Evolutionary conservation across 179 eudicot species (phyloP).

Genomic region (Pouteria campechiana): DNA sequence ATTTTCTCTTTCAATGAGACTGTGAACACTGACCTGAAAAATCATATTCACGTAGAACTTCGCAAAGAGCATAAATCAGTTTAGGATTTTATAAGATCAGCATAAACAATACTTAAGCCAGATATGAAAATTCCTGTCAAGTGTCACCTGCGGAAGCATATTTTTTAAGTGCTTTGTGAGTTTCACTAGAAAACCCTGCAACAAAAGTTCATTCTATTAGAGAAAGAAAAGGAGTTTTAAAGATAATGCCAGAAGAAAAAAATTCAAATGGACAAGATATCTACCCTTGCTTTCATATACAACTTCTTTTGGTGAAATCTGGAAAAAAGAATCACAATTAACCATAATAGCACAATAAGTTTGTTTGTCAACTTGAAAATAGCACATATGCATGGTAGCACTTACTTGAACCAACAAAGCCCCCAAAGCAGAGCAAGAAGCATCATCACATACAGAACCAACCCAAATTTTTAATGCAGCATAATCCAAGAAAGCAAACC

Average conservation of each 20-base stretch:
- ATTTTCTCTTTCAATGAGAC: no score
- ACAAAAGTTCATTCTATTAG: neutral
- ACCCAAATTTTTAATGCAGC: slow-evolving; percentile 91
- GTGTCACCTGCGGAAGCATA: slow-evolving; percentile 59
- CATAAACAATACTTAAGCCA: neutral
- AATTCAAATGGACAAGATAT: neutral
- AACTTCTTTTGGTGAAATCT: slow-evolving; percentile 96
- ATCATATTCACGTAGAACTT: no score
- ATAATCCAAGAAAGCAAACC: slow-evolving; percentile 96
- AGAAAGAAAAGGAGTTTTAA: neutral
- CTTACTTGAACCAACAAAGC: slow-evolving; percentile 94
- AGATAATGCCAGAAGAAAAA: neutral
- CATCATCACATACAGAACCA: slow-evolving; percentile 83
- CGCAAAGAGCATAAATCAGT: no score
- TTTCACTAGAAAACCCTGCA: slow-evolving; percentile 76
- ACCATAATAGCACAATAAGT: slow-evolving; percentile 1
- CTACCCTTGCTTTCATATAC: slow-evolving; percentile 69
- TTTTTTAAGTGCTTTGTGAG: slow-evolving; percentile 75
- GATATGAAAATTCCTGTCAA: neutral
- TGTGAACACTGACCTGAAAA: no score
- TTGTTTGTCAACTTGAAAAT: no score
- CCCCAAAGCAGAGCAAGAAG: slow-evolving; percentile 88
- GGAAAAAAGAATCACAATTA: neutral
- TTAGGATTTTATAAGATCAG: no score
- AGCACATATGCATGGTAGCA: no score